Conservation (phyloP, 75 land plant species). For the Pinus tabuliformis region DNA sequence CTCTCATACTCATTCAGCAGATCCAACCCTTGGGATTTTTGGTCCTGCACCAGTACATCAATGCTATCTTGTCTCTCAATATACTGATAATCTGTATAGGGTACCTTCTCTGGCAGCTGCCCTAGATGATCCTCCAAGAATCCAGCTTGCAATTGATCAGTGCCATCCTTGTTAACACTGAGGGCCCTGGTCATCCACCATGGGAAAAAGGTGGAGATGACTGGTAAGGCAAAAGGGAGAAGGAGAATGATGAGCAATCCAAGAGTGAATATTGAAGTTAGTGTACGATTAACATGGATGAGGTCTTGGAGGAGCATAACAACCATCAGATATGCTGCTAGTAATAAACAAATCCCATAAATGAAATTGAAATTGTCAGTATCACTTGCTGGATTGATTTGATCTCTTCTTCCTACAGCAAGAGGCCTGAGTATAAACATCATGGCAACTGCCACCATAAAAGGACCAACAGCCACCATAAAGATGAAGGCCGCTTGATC, state of each 20-base stretch:
- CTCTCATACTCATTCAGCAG: not conserved
- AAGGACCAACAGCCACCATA: conserved; percentile 89
- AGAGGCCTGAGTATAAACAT: conserved; percentile 82
- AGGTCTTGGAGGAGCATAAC: conserved; percentile 75
- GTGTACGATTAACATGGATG: conserved; percentile 29
- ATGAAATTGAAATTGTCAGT: conserved; percentile 49
- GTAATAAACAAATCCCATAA: conserved; percentile 54
- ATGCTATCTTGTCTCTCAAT: not conserved
- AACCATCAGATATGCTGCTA: conserved; percentile 82
- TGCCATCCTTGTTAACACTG: too few relatives aligned
- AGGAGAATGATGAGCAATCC: conserved; percentile 48
- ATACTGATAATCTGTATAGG: not conserved
- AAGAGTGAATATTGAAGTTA: conserved; percentile 37
- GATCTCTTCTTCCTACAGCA: conserved; percentile 48
- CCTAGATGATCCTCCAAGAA: not conserved
- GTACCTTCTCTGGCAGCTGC: not conserved
- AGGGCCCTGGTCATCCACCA: too few relatives aligned
- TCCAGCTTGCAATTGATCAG: not conserved
- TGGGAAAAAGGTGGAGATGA: conserved; percentile 3
- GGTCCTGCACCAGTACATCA: not conserved
- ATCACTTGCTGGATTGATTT: conserved; percentile 22
- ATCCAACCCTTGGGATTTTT: not conserved
- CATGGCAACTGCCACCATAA: conserved; percentile 60
- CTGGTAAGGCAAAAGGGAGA: conserved; percentile 55
- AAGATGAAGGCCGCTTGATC: conserved; percentile 80